These are phyloP conservation scores for Massariosphaeria phaeospora DNA, from an alignment of 495 filamentous ascomycete species.

Conservation along the genomic window DNA sequence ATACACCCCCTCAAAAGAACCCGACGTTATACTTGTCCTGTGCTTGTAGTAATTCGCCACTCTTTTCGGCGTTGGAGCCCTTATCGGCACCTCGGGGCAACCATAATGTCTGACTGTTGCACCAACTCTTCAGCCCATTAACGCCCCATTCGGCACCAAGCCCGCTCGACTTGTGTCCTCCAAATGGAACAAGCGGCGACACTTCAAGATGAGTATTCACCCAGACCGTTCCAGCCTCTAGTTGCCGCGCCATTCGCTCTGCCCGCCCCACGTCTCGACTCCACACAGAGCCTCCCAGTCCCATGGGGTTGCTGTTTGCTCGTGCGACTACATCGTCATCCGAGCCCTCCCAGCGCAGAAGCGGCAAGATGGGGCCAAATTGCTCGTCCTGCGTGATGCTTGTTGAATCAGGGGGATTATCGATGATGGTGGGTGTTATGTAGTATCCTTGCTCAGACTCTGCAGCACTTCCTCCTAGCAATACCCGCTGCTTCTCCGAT, in stretches of 20 bases:
- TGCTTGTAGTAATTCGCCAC: too few relatives aligned
- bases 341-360: constrained; percentile 52
- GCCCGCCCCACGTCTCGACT: constrained; percentile 50
- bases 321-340: constrained; percentile 55
- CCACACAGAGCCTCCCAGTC: constrained; percentile 57
- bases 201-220: constrained; percentile 44
- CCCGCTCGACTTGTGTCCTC: constrained; percentile 25
- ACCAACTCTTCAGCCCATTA: constrained; percentile 12
- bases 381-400: constrained; percentile 48
- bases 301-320: constrained; percentile 53
- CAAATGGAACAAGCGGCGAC: constrained; percentile 10
- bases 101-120: too few relatives aligned
- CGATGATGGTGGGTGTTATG: constrained; percentile 49
- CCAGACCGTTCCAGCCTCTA: constrained; percentile 56
- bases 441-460: constrained; percentile 43
- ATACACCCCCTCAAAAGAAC: too few relatives aligned
- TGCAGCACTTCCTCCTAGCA: constrained; percentile 12
- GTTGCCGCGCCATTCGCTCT: constrained; percentile 46
- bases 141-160: constrained; percentile 23
- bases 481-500: constrained; percentile 34
- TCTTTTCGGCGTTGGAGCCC: not conserved
- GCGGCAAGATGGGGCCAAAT: constrained; percentile 54
- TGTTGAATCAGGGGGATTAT: constrained; percentile 45
- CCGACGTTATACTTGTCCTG: too few relatives aligned
- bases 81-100: too few relatives aligned